phyloP scores from a whole-genome alignment of 805 yeast species.

The Blastobotrys peoriensis region DNA sequence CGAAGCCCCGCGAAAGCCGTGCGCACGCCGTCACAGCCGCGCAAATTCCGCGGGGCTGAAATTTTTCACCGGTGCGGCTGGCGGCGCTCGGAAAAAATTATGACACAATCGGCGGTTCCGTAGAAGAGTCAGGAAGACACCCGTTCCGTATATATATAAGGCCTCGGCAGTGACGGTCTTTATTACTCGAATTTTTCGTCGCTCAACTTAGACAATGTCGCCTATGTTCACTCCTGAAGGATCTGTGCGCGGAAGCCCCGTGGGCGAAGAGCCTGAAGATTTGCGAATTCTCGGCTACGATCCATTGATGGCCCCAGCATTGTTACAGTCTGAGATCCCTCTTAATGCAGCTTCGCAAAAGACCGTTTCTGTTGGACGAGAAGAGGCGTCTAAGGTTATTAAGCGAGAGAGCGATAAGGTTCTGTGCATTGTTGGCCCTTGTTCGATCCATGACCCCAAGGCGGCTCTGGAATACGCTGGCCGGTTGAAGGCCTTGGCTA shows the following conservation, averaged over 20 bases:
- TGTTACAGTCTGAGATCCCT: slow-evolving; percentile 79
- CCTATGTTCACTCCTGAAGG: slow-evolving; percentile 34
- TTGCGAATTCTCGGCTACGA: slow-evolving; percentile 72
- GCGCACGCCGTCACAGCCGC: too few species aligned
- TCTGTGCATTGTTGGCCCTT: slow-evolving; percentile 89
- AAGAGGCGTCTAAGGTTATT: slow-evolving; percentile 68
- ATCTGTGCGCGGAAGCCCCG: slow-evolving; percentile 38
- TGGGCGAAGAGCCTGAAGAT: slow-evolving; percentile 60
- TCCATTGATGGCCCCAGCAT: slow-evolving; percentile 89
- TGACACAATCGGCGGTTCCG: too few species aligned
- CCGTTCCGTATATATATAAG: too few species aligned
- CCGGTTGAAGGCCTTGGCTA: slow-evolving; percentile 58
- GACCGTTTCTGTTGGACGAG: slow-evolving; percentile 72
- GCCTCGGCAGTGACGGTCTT: too few species aligned
- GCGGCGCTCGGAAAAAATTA: too few species aligned
- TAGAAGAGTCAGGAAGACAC: too few species aligned
- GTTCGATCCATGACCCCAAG: slow-evolving; percentile 88
- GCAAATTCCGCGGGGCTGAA: too few species aligned
- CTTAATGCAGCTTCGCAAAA: slow-evolving; percentile 48
- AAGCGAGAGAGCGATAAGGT: slow-evolving; percentile 75
- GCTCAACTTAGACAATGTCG: neutral
- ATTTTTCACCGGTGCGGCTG: too few species aligned
- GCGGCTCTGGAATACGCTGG: slow-evolving; percentile 86
- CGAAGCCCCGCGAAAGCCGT: too few species aligned
- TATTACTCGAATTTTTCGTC: too few species aligned